Percentiles rank a stretch among this genome's conserved stretches.
These are phyloP conservation scores for Conticribra weissflogii DNA, from an alignment of 108 stramenopile genomes.

Conservation along the genomic window DNA sequence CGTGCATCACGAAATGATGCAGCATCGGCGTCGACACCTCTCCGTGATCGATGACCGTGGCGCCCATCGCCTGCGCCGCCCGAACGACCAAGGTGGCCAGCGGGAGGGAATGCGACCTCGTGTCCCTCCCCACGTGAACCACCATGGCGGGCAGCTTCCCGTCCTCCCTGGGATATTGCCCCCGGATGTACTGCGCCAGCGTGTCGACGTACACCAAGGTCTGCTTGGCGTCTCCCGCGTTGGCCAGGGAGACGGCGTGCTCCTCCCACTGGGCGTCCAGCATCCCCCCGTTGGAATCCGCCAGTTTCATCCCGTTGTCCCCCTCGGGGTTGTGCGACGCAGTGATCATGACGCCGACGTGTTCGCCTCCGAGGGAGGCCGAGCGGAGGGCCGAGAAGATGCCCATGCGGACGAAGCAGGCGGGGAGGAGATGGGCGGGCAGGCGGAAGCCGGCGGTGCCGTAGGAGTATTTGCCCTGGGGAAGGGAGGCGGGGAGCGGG, in stretches of 20 bases:
- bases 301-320: conserved; percentile 98
- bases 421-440: conserved; percentile 56
- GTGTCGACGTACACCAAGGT: conserved; percentile 37
- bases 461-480: conserved; percentile 53
- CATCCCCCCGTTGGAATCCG: conserved; percentile 94
- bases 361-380: conserved; percentile 39
- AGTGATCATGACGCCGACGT: conserved; percentile 96
- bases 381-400: conserved; percentile 58
- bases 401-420: conserved; percentile 74
- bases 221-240: conserved; percentile 51
- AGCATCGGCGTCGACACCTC: conserved; percentile 93
- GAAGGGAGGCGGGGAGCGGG: conserved; percentile 42
- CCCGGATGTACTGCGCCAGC: conserved; percentile 13
- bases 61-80: conserved; percentile 70
- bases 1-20: conserved; percentile 90
- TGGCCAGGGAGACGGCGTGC: conserved; percentile 70
- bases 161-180: background rate
- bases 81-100: conserved; percentile 60
- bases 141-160: conserved; percentile 47
- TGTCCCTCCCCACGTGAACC: conserved; percentile 88
- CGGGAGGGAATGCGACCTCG: conserved; percentile 78
- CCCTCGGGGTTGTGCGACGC: conserved; percentile 94
- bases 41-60: conserved; percentile 79
- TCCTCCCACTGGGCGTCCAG: conserved; percentile 79
- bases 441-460: conserved; percentile 89